Percentiles rank a stretch among this genome's conserved stretches.
Conservation (phyloP, 305 asterid species). For the Salvia sclarea region DNA sequence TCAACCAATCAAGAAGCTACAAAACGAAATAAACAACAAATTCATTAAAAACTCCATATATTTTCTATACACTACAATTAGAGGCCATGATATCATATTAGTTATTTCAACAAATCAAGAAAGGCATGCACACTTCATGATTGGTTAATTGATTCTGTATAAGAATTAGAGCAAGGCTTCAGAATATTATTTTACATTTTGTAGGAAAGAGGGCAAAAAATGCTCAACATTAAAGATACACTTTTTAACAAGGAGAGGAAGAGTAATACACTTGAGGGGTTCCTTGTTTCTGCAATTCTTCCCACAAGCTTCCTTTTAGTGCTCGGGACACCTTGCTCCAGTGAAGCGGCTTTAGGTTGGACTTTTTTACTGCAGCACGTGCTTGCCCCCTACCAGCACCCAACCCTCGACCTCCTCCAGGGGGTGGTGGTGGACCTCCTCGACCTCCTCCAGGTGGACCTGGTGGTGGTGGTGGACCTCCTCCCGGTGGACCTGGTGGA, state of each 20-base stretch:
- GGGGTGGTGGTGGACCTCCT: constrained; percentile 84
- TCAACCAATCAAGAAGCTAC: constrained; percentile 30
- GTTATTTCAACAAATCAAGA: constrained; percentile 30
- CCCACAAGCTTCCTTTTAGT: constrained; percentile 99
- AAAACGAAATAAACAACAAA: constrained; percentile 7
- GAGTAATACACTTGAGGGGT: constrained; percentile 76
- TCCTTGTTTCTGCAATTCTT: constrained; percentile 85
- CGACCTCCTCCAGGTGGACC: too few species aligned
- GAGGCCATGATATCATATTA: constrained; percentile 33
- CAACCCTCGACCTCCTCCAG: constrained; percentile 38
- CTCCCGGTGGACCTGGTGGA: constrained; percentile 47
- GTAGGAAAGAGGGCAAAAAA: not conserved
- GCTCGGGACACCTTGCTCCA: constrained; percentile 99
- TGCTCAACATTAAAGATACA: constrained; percentile 16
- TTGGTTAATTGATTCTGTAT: constrained; percentile 11
- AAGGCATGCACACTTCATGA: not conserved
- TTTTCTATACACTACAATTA: constrained; percentile 44
- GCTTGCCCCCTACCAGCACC: constrained; percentile 40
- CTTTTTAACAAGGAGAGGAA: constrained; percentile 32
- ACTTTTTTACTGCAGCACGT: constrained; percentile 50
- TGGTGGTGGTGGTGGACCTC: constrained; percentile 53
- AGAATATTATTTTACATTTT: not conserved
- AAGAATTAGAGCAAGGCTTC: constrained; percentile 6
- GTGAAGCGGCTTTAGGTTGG: constrained; percentile 89
- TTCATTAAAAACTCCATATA: constrained; percentile 1